Base-by-base conservation (phyloP, 495 filamentous ascomycete species). In the Ascobolus immersus region DNA sequence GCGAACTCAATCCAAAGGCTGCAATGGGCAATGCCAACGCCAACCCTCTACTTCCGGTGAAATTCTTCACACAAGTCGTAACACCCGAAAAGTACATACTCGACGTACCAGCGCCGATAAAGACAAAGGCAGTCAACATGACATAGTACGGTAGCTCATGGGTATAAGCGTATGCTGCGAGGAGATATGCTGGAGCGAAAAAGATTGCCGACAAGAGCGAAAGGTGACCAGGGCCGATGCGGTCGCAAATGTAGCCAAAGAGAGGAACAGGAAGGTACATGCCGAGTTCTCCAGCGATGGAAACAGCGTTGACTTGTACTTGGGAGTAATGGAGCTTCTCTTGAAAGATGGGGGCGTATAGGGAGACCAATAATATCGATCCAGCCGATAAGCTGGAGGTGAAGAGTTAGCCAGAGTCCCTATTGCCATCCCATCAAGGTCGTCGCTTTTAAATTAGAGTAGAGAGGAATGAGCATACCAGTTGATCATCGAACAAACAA, bases 31-130 rank as follows among this genome's bases (percentile, higher is more conserved):
- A 52, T 15, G 82, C 84, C 34, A 96, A 57, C 45, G 89, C 81
- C 36, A 96, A 51, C 0, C 86, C 84, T 48, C 80, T 75, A 24
- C 71, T 60, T 13, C 84, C 78, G 11, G 44, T 47, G 51, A 94
- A 93, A 52, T 92, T 94, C 66, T 96, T 96, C 17, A 84, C 86
- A 39, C 80, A 91, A 2, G 82, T 91, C 15, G 86, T 80, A 19
- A 96, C 73, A 0, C 77, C 75, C 22, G 67, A 62, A 17, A 93
- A 49, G 49, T 94, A 93, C 72, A 94, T 77, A 44, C 62, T 62
- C 39, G 72, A 71, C 0, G 86, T 93, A 4, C 71, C 84, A 39
- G 70, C 64, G 1, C 86, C 86, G 30, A 93, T 67, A 5, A 57
- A 55, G 13, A 77, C 61, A 44, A 96, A 96, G 1, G 77, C 76